Evolutionary conservation across 768 basidiomycete species (phyloP).

Genomic region (Mycena galericulata): DNA sequence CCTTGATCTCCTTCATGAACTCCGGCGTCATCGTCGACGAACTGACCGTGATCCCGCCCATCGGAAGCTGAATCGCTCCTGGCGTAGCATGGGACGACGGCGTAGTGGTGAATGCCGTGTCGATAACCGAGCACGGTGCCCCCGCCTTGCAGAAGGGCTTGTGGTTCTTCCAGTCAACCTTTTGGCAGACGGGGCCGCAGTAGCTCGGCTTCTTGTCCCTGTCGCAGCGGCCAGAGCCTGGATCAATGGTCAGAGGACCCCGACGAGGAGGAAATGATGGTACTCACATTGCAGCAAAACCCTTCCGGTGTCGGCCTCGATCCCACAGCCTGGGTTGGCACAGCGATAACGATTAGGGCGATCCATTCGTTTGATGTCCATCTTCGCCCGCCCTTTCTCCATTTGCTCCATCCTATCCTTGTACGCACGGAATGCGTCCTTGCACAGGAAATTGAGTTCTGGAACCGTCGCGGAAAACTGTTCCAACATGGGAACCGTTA

Average conservation of each 20-base stretch:
- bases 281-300: neutral
- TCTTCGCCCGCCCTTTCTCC: neutral
- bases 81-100: neutral
- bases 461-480: neutral
- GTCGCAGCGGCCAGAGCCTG: conserved; percentile 31
- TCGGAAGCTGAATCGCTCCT: neutral
- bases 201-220: conserved; percentile 34
- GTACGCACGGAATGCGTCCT: neutral
- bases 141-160: conserved; percentile 50
- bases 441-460: neutral
- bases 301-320: neutral
- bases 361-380: too few relatives aligned
- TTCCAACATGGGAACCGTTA: neutral
- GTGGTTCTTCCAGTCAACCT: conserved; percentile 44
- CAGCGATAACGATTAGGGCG: neutral
- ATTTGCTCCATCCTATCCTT: neutral
- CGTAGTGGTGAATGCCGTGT: neutral
- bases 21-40: conserved; percentile 3
- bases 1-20: conserved; percentile 3
- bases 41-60: neutral
- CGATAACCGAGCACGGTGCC: conserved; percentile 46
- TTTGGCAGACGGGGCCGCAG: too few relatives aligned
- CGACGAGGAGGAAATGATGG: neutral
- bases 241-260: too few relatives aligned
- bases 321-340: neutral